These are phyloP conservation scores for Cryoendolithus antarcticus DNA, from an alignment of 2,329 filamentous ascomycete genomes.

Conservation along the genomic window DNA sequence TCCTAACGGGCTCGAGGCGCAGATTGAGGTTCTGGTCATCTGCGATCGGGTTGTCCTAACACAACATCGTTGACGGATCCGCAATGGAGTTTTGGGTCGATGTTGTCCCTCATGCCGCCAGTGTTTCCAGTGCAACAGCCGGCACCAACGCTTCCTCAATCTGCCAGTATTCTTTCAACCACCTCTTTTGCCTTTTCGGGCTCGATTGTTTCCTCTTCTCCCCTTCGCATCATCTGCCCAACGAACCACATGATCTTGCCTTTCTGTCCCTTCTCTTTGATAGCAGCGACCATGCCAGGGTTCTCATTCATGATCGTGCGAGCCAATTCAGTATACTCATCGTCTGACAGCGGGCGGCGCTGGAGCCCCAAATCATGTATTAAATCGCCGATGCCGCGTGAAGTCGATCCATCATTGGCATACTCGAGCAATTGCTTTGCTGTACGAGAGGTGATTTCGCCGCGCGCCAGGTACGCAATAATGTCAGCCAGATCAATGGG, in stretches of 20 bases:
- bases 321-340: slow-evolving; percentile 45
- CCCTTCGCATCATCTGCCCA: slow-evolving; percentile 53
- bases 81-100: no score
- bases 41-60: no score
- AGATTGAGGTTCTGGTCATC: no score
- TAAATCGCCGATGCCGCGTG: slow-evolving; percentile 37
- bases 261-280: slow-evolving; percentile 45
- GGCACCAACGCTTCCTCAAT: no score
- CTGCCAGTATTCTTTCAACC: slow-evolving; percentile 36
- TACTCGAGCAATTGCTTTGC: slow-evolving; percentile 48
- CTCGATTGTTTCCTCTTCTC: slow-evolving; percentile 50
- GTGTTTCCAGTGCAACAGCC: no score
- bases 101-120: no score
- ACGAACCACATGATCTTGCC: slow-evolving; percentile 59
- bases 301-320: slow-evolving; percentile 41
- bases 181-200: slow-evolving; percentile 45
- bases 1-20: no score
- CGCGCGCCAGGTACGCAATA: slow-evolving; percentile 27
- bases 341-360: slow-evolving; percentile 41
- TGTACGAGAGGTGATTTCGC: slow-evolving; percentile 40
- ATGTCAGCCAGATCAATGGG: slow-evolving; percentile 31
- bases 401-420: slow-evolving; percentile 36
- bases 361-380: slow-evolving; percentile 45
- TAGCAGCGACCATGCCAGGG: slow-evolving; percentile 45
- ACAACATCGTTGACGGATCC: no score